Base-by-base conservation (phyloP, 352 stramenopile genomes). In the Globisporangium spinosum region DNA sequence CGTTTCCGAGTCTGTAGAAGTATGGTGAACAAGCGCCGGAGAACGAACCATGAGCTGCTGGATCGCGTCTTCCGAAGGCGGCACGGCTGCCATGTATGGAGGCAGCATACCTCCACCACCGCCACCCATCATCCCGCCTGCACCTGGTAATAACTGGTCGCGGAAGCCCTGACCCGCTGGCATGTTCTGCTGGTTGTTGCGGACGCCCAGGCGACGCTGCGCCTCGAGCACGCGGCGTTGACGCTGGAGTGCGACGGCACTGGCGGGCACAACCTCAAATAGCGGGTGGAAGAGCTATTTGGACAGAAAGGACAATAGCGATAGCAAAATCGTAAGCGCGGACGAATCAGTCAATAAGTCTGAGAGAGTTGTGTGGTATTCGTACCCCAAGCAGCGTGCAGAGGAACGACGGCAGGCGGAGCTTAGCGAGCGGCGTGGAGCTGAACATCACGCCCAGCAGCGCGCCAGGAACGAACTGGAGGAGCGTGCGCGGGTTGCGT, bases 191-290 rank as follows among this genome's bases (percentile, higher is more conserved):
- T 53, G 59, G 67, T 61, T 70, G 51, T 89, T 86, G 7, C 80
- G 79, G 65, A 87, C 67, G 22, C 84, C 83, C 5, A 91, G 67
- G 62, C 88, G 81, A 15, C 84, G 82, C 64, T 94, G 88, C 0
- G 81, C 82, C 64, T 96, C 86, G 25, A 93, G 59, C 15, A 83
- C 69, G 23, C 86, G 86, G 13, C 85, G 86, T 65, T 94, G 88
- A 15, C 86, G 79, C 72, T 94, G 85, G 34, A 90, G 82, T 13
- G 78, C 76, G 51, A 84, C 64, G 0, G 70, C 75, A 60, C 85
- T 92, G 0, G 85, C 70, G 23, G 88, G 88, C n/a, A 92, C 80
- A 6, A 94, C 85, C 12, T 92, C 81, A 66, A 96, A 94, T 35
- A 96, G 61, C 29, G 88, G 83, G 29, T 83, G 80, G 59, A 96